A percentile compares a stretch with the other conserved stretches of the same genome.
These are phyloP conservation scores for Umbilicaria muhlenbergii DNA, from an alignment of 495 filamentous ascomycete species.

Conservation along the genomic window DNA sequence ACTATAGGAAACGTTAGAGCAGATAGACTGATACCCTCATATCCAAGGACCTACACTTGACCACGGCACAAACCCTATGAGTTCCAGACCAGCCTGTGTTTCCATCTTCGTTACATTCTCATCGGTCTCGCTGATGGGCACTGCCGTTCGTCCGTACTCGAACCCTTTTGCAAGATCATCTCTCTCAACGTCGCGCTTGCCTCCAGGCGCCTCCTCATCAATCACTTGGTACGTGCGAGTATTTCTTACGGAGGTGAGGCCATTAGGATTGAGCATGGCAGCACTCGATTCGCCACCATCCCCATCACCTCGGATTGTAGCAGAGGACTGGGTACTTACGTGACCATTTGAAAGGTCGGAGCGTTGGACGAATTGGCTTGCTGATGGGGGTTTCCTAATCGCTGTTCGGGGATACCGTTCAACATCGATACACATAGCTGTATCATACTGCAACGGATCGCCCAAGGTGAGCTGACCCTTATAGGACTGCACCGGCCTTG, in stretches of 20 bases:
- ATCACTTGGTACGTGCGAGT: slow-evolving; percentile 65
- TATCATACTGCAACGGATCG: slow-evolving; percentile 55
- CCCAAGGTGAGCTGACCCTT: slow-evolving; percentile 72
- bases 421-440: slow-evolving; percentile 67
- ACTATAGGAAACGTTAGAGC: slow-evolving; percentile 31
- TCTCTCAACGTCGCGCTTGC: slow-evolving; percentile 68
- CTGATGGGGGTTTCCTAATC: slow-evolving; percentile 53
- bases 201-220: slow-evolving; percentile 56
- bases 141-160: slow-evolving; percentile 82
- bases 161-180: slow-evolving; percentile 87
- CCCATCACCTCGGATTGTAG: slow-evolving; percentile 24
- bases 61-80: slow-evolving; percentile 71
- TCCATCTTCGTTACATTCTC: slow-evolving; percentile 67
- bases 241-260: slow-evolving; percentile 50
- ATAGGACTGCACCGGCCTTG: slow-evolving; percentile 57
- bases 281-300: slow-evolving; percentile 29
- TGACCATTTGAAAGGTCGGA: slow-evolving; percentile 26
- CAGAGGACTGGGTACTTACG: slow-evolving; percentile 31
- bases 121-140: slow-evolving; percentile 75
- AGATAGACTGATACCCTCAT: not conserved
- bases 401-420: slow-evolving; percentile 80
- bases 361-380: slow-evolving; percentile 53
- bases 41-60: slow-evolving; percentile 42
- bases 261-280: slow-evolving; percentile 19
- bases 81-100: slow-evolving; percentile 54